Conservation (phyloP, 805 yeast genomes). For the Yamadazyma paraphyllophila region DNA sequence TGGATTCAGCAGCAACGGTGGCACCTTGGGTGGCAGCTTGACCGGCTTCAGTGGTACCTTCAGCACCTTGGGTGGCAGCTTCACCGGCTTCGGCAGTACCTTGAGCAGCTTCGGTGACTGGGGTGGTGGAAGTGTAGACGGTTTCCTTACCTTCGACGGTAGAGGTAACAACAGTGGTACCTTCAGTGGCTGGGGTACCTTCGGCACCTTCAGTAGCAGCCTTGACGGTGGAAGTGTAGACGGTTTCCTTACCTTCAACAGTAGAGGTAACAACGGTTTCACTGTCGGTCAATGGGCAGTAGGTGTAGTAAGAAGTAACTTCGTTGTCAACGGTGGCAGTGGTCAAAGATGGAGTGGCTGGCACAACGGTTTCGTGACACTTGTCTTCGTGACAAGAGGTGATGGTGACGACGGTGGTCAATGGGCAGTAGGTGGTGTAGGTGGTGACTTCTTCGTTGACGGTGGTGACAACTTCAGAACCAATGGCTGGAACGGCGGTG, state of each 20-base stretch:
- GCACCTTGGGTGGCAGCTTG: conserved; percentile 11
- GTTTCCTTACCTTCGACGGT: conserved; percentile 4
- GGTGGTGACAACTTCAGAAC: conserved; percentile 18
- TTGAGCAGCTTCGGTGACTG: conserved; percentile 1
- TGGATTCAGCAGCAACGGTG: conserved; percentile 9
- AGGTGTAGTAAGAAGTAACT: conserved; percentile 33
- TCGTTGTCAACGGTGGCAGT: conserved; percentile 25
- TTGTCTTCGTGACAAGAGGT: conserved; percentile 33
- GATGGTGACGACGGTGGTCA: conserved; percentile 30
- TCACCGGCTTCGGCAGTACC: conserved; percentile 4
- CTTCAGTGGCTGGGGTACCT: conserved; percentile 11
- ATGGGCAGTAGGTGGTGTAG: conserved; percentile 18
- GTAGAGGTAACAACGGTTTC: conserved; percentile 18
- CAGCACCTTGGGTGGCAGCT: conserved; percentile 5
- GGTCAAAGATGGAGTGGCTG: conserved; percentile 27
- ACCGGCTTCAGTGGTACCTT: conserved; percentile 9
- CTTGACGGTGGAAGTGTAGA: conserved; percentile 20
- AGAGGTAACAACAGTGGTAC: conserved; percentile 15
- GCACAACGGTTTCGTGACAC: conserved; percentile 28
- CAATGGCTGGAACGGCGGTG: conserved; percentile 29
- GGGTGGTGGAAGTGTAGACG: conserved; percentile 14
- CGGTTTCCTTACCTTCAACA: conserved; percentile 2
- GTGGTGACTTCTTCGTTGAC: conserved; percentile 16
- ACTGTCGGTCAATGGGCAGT: conserved; percentile 29
- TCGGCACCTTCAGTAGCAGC: conserved; percentile 18